phyloP scores from a whole-genome alignment of 352 stramenopile genomes.

The Thalassiosira ordinaria region DNA sequence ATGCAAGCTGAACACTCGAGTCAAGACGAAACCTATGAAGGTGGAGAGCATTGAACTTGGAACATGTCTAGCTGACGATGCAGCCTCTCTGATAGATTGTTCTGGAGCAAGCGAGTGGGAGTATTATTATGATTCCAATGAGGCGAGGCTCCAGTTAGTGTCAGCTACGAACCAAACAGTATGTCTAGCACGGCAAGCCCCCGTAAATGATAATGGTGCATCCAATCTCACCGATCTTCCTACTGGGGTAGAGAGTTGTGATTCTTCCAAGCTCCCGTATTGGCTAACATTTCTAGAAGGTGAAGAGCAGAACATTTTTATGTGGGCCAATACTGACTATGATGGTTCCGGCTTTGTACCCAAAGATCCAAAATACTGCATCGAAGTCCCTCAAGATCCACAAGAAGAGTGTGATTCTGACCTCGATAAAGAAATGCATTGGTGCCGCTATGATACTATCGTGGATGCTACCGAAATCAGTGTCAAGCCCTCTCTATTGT shows the following conservation, averaged over 20 bases:
- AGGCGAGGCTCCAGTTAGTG: constrained; percentile 6
- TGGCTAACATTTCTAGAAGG: constrained; percentile 18
- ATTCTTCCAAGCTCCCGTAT: not conserved
- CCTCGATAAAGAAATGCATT: constrained; percentile 9
- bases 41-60: constrained; percentile 1
- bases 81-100: not conserved
- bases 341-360: not conserved
- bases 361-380: constrained; percentile 19
- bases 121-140: constrained; percentile 34
- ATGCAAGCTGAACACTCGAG: constrained; percentile 31
- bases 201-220: not conserved
- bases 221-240: constrained; percentile 8
- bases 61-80: not conserved
- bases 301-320: constrained; percentile 28
- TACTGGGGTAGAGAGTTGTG: constrained; percentile 23
- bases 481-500: constrained; percentile 15
- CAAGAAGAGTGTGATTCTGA: constrained; percentile 19
- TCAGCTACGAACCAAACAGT: not conserved
- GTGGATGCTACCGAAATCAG: constrained; percentile 27
- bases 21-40: constrained; percentile 22
- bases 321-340: constrained; percentile 6
- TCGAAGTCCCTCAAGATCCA: not conserved
- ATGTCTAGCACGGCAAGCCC: constrained; percentile 2
- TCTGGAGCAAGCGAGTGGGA: constrained; percentile 10
- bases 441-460: constrained; percentile 8